Conservation (phyloP, 78 protist species). For the Dictyostelium intermedium region DNA sequence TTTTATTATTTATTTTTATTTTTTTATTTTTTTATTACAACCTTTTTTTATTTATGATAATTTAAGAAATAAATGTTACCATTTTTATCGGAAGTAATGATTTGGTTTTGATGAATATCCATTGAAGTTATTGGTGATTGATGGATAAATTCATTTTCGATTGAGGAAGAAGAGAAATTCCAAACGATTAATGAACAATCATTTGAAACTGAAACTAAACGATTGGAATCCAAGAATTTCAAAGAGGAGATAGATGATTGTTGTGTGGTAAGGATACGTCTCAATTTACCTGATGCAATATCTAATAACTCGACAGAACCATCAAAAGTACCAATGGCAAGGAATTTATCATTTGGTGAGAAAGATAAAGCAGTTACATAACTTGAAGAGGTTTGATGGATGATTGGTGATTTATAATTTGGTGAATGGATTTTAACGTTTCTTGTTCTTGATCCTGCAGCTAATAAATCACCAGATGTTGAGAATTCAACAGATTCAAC, state of each 20-base stretch:
- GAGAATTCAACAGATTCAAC: conserved; percentile 41
- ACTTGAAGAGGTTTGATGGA: background rate
- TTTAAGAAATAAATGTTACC: conserved; percentile 52
- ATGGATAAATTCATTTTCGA: conserved; percentile 69
- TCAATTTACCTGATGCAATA: background rate
- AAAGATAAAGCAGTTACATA: conserved; percentile 24
- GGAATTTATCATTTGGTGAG: conserved; percentile 13
- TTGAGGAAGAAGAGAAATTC: background rate
- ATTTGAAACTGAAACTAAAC: conserved; percentile 20
- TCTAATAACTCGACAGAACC: conserved; percentile 35
- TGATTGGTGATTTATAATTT: background rate
- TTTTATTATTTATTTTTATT: background rate
- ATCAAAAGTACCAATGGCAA: conserved; percentile 53
- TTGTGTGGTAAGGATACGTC: background rate
- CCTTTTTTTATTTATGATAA: background rate
- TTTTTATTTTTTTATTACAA: background rate
- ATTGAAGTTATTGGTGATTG: conserved; percentile 57
- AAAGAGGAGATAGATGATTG: conserved; percentile 2
- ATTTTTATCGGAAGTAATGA: conserved; percentile 48
- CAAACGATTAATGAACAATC: conserved; percentile 47
- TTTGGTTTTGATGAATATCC: conserved; percentile 5
- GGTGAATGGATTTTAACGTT: background rate
- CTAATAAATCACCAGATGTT: conserved; percentile 25
- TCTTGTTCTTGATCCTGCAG: conserved; percentile 26
- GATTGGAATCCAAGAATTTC: background rate